Evolutionary conservation across 148 eudicot genomes (phyloP), one percentile per base, ranked within the genome.

Genomic region (Cornus florida): DNA sequence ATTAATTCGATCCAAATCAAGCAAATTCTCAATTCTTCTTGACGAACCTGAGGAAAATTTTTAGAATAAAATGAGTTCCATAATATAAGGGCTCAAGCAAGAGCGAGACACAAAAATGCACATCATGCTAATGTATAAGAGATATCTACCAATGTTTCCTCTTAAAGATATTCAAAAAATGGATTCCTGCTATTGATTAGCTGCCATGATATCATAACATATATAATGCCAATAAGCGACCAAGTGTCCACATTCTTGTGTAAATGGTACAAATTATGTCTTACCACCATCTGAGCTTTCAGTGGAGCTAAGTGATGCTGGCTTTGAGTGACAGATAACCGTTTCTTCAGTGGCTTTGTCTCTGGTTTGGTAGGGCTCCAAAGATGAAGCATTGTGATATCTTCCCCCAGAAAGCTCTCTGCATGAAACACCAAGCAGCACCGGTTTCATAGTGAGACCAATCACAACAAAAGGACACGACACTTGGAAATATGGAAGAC

Each of bases 281-380:
- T 78, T 68, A 89, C 92, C 92, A 78, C 88, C 90, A 65, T 87
- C 88, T 24, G 87, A 89, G 83, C 88, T 89, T 79, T 89, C 92
- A n/a, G 87, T 85, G 71, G 92, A 86, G 77, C 84, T 87, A 75
- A 87, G 79, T 32, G 92, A 89, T 67, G 92, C 81, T 80, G 86
- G 90, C 73, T 89, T 85, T 67, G 90, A 87, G 76, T 82, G 90
- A 81, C 80, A 84, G 64, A 86, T 82, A 76, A 89, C 74, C 28
- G 84, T 85, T 77, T 84, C 88, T 80, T 87, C 91, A 71, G 70
- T 67, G 14, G 33, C 72, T 76, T 80, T 83, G 71, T 85, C 86
- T 78, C 74, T 83, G 66, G 69, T 56, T 74, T 66, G 78, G 65
- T 70, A 28, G 68, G 78, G 57, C 32, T 75, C 86, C 75, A 77